phyloP scores from a whole-genome alignment of 306 rosid species.

The Lagenaria siceraria region DNA sequence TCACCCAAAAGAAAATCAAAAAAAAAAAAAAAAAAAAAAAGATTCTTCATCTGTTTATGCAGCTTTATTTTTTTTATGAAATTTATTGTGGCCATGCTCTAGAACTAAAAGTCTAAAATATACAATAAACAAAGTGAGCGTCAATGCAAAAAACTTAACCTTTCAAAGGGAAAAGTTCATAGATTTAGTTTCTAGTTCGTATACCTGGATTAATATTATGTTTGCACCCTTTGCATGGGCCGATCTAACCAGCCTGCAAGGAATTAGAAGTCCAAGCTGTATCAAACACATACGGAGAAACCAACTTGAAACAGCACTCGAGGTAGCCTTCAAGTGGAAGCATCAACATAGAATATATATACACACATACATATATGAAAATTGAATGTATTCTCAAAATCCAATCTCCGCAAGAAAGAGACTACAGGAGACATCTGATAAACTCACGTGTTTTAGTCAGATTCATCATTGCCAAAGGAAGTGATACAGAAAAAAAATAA shows the following conservation, averaged over 20 bases:
- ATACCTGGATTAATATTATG: conserved; percentile 81
- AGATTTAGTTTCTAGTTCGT: conserved; percentile 8
- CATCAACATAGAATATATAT: too few species aligned
- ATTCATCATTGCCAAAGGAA: background rate
- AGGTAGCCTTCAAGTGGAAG: too few species aligned
- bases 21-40: too few species aligned
- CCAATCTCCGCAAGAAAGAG: background rate
- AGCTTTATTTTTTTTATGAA: too few species aligned
- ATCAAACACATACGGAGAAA: background rate
- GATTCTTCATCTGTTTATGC: too few species aligned
- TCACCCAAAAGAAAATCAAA: too few species aligned
- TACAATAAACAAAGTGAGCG: background rate
- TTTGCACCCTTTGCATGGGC: conserved; percentile 80
- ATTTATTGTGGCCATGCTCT: background rate
- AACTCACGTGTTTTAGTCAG: background rate
- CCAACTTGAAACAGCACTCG: background rate
- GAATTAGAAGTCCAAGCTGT: background rate
- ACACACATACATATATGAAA: too few species aligned
- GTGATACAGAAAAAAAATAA: background rate
- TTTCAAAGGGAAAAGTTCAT: background rate
- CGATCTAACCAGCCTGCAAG: conserved; percentile 70
- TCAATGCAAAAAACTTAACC: background rate
- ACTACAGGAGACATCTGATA: background rate
- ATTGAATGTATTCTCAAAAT: background rate
- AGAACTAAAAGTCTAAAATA: background rate